Conservation (phyloP, 495 filamentous ascomycete genomes). For the Aspergillus sclerotioniger region DNA sequence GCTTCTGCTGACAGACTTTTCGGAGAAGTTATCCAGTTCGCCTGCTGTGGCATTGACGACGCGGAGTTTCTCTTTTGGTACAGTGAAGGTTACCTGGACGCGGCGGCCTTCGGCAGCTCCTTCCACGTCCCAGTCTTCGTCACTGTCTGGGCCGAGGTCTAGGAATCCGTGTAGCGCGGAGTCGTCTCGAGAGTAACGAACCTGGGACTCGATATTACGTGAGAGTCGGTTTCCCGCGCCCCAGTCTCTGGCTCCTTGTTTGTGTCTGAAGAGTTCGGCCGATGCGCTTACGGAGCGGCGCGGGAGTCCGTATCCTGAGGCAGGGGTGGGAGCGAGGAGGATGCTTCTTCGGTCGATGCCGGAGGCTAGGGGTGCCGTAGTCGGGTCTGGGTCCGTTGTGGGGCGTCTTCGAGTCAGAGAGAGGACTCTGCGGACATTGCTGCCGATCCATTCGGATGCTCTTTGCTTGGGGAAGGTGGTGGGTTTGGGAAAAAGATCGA, state of each 20-base stretch:
- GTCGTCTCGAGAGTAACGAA: slow-evolving; percentile 31
- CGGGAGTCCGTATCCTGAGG: slow-evolving; percentile 28
- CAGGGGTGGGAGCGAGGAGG: slow-evolving; percentile 18
- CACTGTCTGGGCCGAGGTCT: slow-evolving; percentile 30
- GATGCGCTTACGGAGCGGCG: slow-evolving; percentile 59
- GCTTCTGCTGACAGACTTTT: slow-evolving; percentile 27
- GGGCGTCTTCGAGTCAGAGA: slow-evolving; percentile 39
- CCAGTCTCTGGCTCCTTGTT: slow-evolving; percentile 59
- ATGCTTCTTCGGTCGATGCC: slow-evolving; percentile 38
- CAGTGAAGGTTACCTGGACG: slow-evolving; percentile 93
- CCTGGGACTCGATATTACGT: slow-evolving; percentile 16
- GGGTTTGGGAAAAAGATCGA: slow-evolving; percentile 31
- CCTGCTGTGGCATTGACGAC: slow-evolving; percentile 69
- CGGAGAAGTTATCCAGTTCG: slow-evolving; percentile 36
- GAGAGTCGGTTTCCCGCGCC: slow-evolving; percentile 40
- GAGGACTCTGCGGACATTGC: slow-evolving; percentile 53
- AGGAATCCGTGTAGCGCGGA: slow-evolving; percentile 31
- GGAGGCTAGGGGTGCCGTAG: slow-evolving; percentile 25
- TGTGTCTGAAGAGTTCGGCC: slow-evolving; percentile 56
- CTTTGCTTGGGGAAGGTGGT: slow-evolving; percentile 33
- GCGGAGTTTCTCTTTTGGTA: slow-evolving; percentile 77
- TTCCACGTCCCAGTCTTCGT: slow-evolving; percentile 90
- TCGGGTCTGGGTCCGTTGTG: slow-evolving; percentile 11
- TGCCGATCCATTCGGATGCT: slow-evolving; percentile 53
- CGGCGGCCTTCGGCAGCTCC: slow-evolving; percentile 71